These are phyloP conservation scores for Sindora glabra DNA, from an alignment of 306 rosid genomes.

Conservation along the genomic window DNA sequence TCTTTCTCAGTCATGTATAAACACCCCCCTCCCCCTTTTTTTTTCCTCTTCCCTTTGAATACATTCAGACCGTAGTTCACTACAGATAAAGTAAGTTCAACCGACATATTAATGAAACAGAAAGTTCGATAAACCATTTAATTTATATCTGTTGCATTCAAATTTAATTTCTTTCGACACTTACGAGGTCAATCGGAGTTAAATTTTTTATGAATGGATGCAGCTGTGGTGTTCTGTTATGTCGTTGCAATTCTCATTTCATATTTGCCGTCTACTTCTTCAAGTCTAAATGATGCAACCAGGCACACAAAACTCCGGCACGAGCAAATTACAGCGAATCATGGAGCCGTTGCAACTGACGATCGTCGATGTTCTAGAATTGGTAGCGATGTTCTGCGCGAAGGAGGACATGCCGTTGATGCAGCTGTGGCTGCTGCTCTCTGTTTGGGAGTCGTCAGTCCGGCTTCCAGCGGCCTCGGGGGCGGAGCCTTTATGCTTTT, in stretches of 20 bases:
- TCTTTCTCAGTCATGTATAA: too few species aligned
- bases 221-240: slow-evolving; percentile 30
- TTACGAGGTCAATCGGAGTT: too few species aligned
- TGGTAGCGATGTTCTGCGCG: slow-evolving; percentile 38
- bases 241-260: slow-evolving; percentile 18
- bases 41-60: too few species aligned
- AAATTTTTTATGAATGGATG: too few species aligned
- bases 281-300: slow-evolving; percentile 4
- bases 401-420: slow-evolving; percentile 81
- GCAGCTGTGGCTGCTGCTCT: slow-evolving; percentile 76
- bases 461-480: slow-evolving; percentile 87
- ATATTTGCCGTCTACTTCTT: slow-evolving; percentile 17
- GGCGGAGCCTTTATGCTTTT: slow-evolving; percentile 79
- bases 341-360: slow-evolving; percentile 76
- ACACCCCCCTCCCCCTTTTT: too few species aligned
- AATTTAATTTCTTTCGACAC: too few species aligned
- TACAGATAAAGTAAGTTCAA: too few species aligned
- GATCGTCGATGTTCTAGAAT: slow-evolving; percentile 62
- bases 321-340: slow-evolving; percentile 35
- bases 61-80: too few species aligned
- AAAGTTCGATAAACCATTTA: too few species aligned
- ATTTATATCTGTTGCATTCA: too few species aligned
- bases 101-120: too few species aligned
- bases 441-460: slow-evolving; percentile 78
- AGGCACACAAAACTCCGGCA: slow-evolving; percentile 13